These are phyloP conservation scores for Phialophora chinensis DNA, from an alignment of 2,329 filamentous ascomycete species.

Conservation along the genomic window DNA sequence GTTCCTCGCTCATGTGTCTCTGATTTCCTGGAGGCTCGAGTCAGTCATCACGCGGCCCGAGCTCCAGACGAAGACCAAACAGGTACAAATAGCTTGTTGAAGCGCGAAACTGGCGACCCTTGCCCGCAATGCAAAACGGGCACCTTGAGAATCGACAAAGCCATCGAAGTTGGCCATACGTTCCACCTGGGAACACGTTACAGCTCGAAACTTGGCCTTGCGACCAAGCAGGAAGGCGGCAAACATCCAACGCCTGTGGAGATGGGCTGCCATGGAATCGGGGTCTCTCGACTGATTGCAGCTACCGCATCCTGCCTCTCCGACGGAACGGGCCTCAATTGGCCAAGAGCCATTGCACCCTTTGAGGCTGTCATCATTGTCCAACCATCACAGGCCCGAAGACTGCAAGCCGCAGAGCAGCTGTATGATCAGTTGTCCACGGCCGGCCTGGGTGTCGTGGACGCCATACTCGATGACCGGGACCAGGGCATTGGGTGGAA, in stretches of 20 bases:
- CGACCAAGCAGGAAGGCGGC: slow-evolving; percentile 46
- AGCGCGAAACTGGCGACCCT: slow-evolving; percentile 68
- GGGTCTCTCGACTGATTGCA: slow-evolving; percentile 86
- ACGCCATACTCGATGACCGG: slow-evolving; percentile 77
- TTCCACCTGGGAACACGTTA: slow-evolving; percentile 94
- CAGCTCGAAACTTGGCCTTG: slow-evolving; percentile 73
- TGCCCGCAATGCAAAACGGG: slow-evolving; percentile 75
- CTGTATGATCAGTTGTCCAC: slow-evolving; percentile 68
- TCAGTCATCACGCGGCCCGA: slow-evolving; percentile 25
- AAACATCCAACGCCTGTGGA: slow-evolving; percentile 65
- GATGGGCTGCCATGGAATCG: slow-evolving; percentile 98
- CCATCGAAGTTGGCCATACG: slow-evolving; percentile 91
- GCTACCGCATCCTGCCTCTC: slow-evolving; percentile 79
- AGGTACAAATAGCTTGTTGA: slow-evolving; percentile 60
- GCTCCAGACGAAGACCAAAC: not conserved
- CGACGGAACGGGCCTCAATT: slow-evolving; percentile 77
- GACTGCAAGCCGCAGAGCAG: slow-evolving; percentile 54
- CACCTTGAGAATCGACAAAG: slow-evolving; percentile 68
- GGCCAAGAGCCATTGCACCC: slow-evolving; percentile 85
- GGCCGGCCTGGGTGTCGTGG: slow-evolving; percentile 49
- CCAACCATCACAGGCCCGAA: slow-evolving; percentile 49
- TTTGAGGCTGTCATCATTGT: slow-evolving; percentile 76
- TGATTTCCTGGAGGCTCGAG: not conserved
- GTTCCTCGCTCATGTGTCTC: not conserved
- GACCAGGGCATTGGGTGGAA: slow-evolving; percentile 77